phyloP scores from a whole-genome alignment of 306 rosid genomes.

The Lathyrus oleraceus region DNA sequence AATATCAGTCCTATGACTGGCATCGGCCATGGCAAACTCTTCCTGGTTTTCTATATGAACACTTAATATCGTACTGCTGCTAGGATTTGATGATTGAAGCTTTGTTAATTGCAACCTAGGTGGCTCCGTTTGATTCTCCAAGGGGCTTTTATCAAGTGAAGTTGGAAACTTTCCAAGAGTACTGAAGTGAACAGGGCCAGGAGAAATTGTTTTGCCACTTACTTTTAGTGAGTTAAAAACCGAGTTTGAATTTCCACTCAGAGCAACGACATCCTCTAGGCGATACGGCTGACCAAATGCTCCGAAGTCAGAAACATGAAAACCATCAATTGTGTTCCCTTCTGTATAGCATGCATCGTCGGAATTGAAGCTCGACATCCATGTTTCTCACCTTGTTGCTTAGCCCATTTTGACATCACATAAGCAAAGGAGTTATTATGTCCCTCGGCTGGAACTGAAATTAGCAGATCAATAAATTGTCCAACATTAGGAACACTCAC shows the following conservation, averaged over 20 bases:
- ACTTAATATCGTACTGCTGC: constrained; percentile 30
- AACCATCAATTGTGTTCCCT: constrained; percentile 43
- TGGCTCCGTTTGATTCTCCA: constrained; percentile 31
- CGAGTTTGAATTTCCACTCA: constrained; percentile 50
- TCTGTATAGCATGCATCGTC: constrained; percentile 43
- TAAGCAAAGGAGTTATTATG: constrained; percentile 70
- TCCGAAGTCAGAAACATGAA: constrained; percentile 51
- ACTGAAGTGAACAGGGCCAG: constrained; percentile 38
- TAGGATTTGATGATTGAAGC: constrained; percentile 52
- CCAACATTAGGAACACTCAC: constrained; percentile 86
- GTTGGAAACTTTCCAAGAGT: constrained; percentile 45
- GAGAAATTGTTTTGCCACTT: constrained; percentile 43
- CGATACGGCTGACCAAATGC: constrained; percentile 47
- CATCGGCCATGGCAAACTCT: constrained; percentile 84
- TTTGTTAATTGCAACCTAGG: constrained; percentile 43
- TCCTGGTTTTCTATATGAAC: constrained; percentile 46
- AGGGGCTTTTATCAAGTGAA: constrained; percentile 40
- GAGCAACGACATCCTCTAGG: constrained; percentile 39
- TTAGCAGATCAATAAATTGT: constrained; percentile 79
- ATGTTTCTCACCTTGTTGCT: constrained; percentile 86
- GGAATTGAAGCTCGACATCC: no score
- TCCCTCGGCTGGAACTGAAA: constrained; percentile 74
- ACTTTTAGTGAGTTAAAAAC: constrained; percentile 44
- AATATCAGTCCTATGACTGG: constrained; percentile 96
- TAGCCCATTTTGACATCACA: constrained; percentile 91